Conservation (phyloP, 345 rosid genomes). For the Psidium friedrichsthalianum region DNA sequence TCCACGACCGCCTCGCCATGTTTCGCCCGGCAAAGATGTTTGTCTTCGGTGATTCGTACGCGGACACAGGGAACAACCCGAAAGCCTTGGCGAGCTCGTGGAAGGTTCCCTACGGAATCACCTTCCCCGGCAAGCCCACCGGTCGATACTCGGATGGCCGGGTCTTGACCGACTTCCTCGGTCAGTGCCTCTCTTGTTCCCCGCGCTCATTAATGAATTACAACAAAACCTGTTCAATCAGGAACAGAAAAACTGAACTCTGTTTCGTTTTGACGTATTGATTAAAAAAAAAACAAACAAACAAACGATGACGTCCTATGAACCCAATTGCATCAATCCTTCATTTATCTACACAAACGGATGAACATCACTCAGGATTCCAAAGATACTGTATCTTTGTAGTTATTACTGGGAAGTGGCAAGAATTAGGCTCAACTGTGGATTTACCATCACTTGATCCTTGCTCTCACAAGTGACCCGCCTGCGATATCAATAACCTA, state of each 20-base stretch:
- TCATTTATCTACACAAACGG: too few relatives aligned
- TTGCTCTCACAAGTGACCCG: too few relatives aligned
- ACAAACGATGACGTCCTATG: background rate
- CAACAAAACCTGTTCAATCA: background rate
- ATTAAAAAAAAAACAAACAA: too few relatives aligned
- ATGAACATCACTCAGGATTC: too few relatives aligned
- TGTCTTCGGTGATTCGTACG: constrained; percentile 70
- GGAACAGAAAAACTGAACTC: background rate
- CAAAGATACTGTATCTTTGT: background rate
- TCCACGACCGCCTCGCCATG: background rate
- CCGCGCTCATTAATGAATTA: background rate
- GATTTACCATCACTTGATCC: too few relatives aligned
- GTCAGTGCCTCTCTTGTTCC: constrained; percentile 4
- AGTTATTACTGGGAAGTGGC: background rate
- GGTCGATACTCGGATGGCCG: constrained; percentile 62
- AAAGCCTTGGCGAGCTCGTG: constrained; percentile 20
- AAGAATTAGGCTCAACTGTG: background rate
- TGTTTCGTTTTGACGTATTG: background rate
- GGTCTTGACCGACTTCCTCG: constrained; percentile 43
- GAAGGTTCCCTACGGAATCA: constrained; percentile 48
- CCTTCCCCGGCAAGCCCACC: constrained; percentile 52
- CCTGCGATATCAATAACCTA: too few relatives aligned
- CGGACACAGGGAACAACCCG: constrained; percentile 48
- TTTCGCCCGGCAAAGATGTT: constrained; percentile 36
- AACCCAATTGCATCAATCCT: too few relatives aligned